Base-by-base conservation (phyloP, 352 stramenopile genomes). In the Globisporangium nunn region DNA sequence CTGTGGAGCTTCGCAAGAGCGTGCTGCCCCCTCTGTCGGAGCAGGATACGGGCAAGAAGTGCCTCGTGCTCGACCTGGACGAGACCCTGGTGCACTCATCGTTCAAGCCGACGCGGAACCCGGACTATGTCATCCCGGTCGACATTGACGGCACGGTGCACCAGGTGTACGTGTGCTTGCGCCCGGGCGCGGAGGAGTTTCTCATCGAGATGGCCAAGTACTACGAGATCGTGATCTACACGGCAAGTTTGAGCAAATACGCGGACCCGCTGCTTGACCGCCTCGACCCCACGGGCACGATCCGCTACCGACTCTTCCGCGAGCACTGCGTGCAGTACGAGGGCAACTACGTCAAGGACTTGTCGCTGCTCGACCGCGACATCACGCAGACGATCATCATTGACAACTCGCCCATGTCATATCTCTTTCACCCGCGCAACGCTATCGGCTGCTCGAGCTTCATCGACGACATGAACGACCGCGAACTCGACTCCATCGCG, bases 221-320 rank as follows among this genome's bases (percentile, higher is more conserved):
- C 63, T 99, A 98, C 70, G 96, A 99, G 71, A 96, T 99, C 57
- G 91, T 99, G 14, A 82, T 99, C 31, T 99, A 98, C 78, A 99
- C 96, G 4, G 97, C 97, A 11, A 97, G 83, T 73, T 74, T 99
- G 12, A 97, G 93, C 71, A 98, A 88, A 72, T 99, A 99, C 68
- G 97, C 97, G 7, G 91, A 99, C 69, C 95, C 95, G 10, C 74
- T 99, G 15, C 76, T 99, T 0, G 96, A 99, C 72, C 73, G 96
- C 48, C 80, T 99, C 17, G 96, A 99, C 74, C 85, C 85, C 12
- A 67, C 98, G 61, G 67, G 75, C 18, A 74, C 90, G 4, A 98
- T 98, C 61, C 76, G 87, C 33, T 82, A 85, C 56, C 85, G 94
- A 17, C 77, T 98, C 28, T 96, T 87, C 73, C 90, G 95, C 15